A percentile compares a stretch with the other conserved stretches of the same genome.
Evolutionary conservation across 371 early-diverging fungal genomes (phyloP).

Genomic region (Rhizomucor miehei): DNA sequence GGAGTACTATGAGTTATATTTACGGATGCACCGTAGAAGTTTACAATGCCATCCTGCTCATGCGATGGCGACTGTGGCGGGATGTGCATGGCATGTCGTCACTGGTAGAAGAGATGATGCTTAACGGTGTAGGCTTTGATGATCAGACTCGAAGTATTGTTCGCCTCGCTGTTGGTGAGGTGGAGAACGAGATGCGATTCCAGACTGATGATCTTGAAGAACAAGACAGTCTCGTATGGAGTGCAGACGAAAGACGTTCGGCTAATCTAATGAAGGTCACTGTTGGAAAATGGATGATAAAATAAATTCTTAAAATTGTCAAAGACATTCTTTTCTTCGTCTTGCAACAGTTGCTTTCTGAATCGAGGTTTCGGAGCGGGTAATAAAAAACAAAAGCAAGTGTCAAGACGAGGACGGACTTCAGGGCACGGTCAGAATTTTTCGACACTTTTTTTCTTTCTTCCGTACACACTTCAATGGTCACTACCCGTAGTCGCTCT

Average conservation of each 20-base stretch:
- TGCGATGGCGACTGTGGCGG: constrained; percentile 35
- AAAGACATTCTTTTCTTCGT: not conserved
- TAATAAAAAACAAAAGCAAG: too few relatives aligned
- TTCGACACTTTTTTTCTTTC: constrained; percentile 5
- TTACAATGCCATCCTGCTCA: constrained; percentile 31
- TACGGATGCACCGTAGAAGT: constrained; percentile 36
- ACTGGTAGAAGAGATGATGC: constrained; percentile 39
- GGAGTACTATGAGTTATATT: constrained; percentile 37
- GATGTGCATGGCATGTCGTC: constrained; percentile 41
- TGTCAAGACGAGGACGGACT: too few relatives aligned
- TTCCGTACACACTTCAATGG: constrained; percentile 7
- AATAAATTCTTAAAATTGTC: constrained; percentile 8
- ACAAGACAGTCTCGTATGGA: constrained; percentile 24
- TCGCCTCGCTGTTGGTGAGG: constrained; percentile 16
- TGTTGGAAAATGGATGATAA: constrained; percentile 39
- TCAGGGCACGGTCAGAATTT: too few relatives aligned
- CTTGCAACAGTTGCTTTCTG: too few relatives aligned
- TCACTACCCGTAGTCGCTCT: constrained; percentile 7
- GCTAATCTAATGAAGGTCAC: constrained; percentile 31
- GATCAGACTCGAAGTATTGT: constrained; percentile 26
- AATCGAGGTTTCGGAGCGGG: too few relatives aligned
- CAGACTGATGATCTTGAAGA: constrained; percentile 4
- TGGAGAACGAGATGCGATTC: constrained; percentile 19
- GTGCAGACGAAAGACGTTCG: constrained; percentile 29
- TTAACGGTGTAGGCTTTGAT: constrained; percentile 32